These are phyloP conservation scores for Lipomyces spencermartinsiae DNA, from an alignment of 805 yeast species.

Conservation along the genomic window DNA sequence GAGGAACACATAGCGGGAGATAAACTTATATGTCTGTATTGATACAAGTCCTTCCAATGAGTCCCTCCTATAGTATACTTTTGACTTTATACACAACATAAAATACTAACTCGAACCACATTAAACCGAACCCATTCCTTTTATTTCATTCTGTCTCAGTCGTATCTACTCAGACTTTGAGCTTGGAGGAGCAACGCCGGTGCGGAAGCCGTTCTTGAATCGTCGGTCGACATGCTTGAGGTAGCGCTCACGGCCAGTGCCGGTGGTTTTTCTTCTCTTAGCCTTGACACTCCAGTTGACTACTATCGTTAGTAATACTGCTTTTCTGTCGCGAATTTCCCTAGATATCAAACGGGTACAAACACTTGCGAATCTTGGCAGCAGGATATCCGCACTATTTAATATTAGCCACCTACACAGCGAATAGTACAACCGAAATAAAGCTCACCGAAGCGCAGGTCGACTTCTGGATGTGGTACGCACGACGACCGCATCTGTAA, in stretches of 20 bases:
- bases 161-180: constrained; percentile 15
- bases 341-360: constrained; percentile 5
- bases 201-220: constrained; percentile 99
- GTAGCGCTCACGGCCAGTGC: constrained; percentile 99
- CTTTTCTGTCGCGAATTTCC: background rate
- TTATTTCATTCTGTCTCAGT: background rate
- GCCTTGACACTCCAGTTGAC: constrained; percentile 99
- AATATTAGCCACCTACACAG: constrained; percentile 7
- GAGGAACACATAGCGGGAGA: background rate
- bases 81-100: constrained; percentile 1
- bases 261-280: constrained; percentile 99
- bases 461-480: constrained; percentile 99
- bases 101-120: background rate
- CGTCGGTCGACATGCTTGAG: constrained; percentile 96
- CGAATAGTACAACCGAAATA: background rate
- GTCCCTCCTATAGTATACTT: constrained; percentile 2
- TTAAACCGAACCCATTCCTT: background rate
- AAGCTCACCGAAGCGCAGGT: constrained; percentile 75
- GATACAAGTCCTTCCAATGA: constrained; percentile 2
- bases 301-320: background rate
- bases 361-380: constrained; percentile 87
- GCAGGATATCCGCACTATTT: constrained; percentile 95
- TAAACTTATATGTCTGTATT: background rate
- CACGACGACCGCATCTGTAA: constrained; percentile 93
- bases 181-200: constrained; percentile 64